Conservation (phyloP, 2,329 filamentous ascomycete species). For the Hypoxylon sp. region DNA sequence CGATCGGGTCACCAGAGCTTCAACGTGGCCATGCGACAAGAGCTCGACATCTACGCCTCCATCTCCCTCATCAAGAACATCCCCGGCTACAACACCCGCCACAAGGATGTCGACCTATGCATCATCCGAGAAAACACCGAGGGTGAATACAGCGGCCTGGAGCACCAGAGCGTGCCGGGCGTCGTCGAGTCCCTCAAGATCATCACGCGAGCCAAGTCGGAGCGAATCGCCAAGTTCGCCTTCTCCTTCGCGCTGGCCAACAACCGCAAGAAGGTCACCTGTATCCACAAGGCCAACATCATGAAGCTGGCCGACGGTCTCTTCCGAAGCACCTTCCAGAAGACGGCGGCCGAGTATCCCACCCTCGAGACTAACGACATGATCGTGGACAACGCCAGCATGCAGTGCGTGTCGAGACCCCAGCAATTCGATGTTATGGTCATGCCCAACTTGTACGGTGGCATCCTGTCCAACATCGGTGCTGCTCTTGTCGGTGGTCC, state of each 20-base stretch:
- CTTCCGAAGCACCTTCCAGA: constrained; percentile 97
- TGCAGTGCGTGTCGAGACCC: constrained; percentile 96
- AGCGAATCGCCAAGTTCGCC: constrained; percentile 98
- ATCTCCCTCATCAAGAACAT: constrained; percentile 99
- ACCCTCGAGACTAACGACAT: constrained; percentile 97
- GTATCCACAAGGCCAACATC: constrained; percentile 99
- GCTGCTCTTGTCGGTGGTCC: constrained; percentile 96
- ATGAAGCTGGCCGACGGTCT: constrained; percentile 99
- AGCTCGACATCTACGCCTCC: constrained; percentile 99
- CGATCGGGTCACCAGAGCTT: constrained; percentile 98
- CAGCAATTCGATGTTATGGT: constrained; percentile 99
- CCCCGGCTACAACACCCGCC: constrained; percentile 95
- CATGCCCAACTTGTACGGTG: constrained; percentile 99
- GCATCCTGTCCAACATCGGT: constrained; percentile 98
- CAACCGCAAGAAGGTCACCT: constrained; percentile 98
- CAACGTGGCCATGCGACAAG: constrained; percentile 99
- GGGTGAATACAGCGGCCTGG: constrained; percentile 98
- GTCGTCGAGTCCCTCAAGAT: constrained; percentile 99
- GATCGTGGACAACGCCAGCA: constrained; percentile 99
- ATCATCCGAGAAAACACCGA: constrained; percentile 99
- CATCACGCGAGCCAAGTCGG: constrained; percentile 98
- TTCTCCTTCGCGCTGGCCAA: constrained; percentile 98
- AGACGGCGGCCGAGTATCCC: constrained; percentile 92
- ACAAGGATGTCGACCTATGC: constrained; percentile 97
- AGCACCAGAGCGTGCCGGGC: constrained; percentile 96